phyloP scores from a whole-genome alignment of 768 basidiomycete genomes.

The Leccinum subgranulosum region DNA sequence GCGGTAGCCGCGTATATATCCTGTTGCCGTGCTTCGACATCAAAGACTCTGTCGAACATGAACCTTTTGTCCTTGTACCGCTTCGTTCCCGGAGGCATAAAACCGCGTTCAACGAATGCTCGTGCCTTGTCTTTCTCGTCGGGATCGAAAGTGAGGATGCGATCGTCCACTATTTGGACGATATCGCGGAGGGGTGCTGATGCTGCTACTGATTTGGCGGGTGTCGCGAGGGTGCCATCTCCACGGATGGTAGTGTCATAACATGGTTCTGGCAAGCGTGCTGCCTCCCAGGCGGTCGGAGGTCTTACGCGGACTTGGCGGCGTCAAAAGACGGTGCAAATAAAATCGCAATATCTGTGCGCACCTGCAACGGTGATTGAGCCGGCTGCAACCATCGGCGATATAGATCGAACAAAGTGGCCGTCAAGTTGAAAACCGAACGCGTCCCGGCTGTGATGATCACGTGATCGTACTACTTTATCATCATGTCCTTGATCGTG shows the following conservation, averaged over 20 bases:
- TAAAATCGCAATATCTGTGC: constrained; percentile 9
- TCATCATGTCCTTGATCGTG: constrained; percentile 26
- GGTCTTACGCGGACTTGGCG: constrained; percentile 84
- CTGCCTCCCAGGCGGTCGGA: constrained; percentile 79
- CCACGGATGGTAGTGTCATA: constrained; percentile 71
- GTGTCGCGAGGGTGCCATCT: constrained; percentile 82
- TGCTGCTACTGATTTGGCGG: constrained; percentile 48
- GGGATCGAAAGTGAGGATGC: constrained; percentile 94
- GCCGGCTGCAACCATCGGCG: constrained; percentile 74
- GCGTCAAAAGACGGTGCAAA: constrained; percentile 7
- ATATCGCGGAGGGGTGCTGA: constrained; percentile 67
- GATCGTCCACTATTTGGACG: constrained; percentile 89
- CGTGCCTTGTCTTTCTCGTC: constrained; percentile 81
- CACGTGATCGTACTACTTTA: constrained; percentile 30
- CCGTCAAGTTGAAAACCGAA: constrained; percentile 30
- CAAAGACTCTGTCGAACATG: constrained; percentile 94
- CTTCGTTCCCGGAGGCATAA: constrained; percentile 82
- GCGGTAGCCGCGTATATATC: constrained; percentile 88
- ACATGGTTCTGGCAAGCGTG: constrained; percentile 73
- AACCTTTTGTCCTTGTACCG: constrained; percentile 96
- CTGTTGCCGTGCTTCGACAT: constrained; percentile 73
- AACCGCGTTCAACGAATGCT: constrained; percentile 82
- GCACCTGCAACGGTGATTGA: constrained; percentile 85
- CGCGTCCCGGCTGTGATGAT: constrained; percentile 15
- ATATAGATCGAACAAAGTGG: not conserved